Conservation (phyloP, 2,329 filamentous ascomycete genomes). For the Huntiella moniliformis region DNA sequence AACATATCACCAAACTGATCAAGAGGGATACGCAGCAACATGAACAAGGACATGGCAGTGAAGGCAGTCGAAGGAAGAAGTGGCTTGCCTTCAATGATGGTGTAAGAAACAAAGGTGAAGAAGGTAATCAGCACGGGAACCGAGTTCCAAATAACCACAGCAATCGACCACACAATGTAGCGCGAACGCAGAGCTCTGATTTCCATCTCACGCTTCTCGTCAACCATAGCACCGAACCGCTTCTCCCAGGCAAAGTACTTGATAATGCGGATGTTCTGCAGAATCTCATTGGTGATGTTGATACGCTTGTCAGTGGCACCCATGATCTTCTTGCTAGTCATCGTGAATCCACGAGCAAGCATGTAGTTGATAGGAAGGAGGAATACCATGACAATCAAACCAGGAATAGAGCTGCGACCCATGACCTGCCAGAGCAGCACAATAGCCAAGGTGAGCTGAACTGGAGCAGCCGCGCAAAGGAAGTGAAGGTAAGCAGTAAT, state of each 20-base stretch:
- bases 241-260: constrained; percentile 99
- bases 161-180: constrained; percentile 80
- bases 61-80: constrained; percentile 87
- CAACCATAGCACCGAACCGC: constrained; percentile 67
- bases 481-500: constrained; percentile 91
- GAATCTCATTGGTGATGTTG: constrained; percentile 85
- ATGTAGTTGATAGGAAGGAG: constrained; percentile 80
- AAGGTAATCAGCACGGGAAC: constrained; percentile 92
- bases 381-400: constrained; percentile 74
- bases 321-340: constrained; percentile 78
- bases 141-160: constrained; percentile 91
- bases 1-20: constrained; percentile 98
- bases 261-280: constrained; percentile 96
- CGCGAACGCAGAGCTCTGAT: constrained; percentile 59
- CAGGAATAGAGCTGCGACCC: constrained; percentile 82
- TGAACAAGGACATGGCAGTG: constrained; percentile 88
- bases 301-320: constrained; percentile 89
- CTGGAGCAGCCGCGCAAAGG: constrained; percentile 77
- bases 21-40: constrained; percentile 75
- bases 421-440: constrained; percentile 74
- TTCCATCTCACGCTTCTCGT: constrained; percentile 70
- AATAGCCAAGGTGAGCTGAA: constrained; percentile 69
- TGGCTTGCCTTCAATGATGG: constrained; percentile 70
- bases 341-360: constrained; percentile 70
- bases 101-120: constrained; percentile 88